phyloP scores from a whole-genome alignment of 2,329 filamentous ascomycete species.

The Fusarium luffae region DNA sequence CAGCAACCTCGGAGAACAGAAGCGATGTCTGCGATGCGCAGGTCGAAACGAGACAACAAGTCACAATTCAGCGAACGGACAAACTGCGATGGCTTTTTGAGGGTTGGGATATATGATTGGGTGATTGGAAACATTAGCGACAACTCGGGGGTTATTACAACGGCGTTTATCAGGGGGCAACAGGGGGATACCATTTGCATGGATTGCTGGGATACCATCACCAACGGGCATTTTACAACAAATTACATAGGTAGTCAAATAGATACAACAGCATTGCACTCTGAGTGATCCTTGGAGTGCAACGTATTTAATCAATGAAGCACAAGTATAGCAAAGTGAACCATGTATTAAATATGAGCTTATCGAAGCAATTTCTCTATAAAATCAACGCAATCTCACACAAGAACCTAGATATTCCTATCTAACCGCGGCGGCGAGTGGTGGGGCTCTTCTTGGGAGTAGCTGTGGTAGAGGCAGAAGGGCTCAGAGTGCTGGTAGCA shows the following conservation, averaged over 20 bases:
- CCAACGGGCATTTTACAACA: background rate
- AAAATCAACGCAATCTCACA: conserved; percentile 27
- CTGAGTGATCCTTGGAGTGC: background rate
- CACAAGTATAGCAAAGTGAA: background rate
- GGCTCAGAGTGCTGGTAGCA: conserved; percentile 32
- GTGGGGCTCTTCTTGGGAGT: conserved; percentile 57
- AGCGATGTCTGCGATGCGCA: conserved; percentile 65
- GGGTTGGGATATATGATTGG: background rate
- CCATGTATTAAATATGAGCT: conserved; percentile 16
- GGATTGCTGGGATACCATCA: conserved; percentile 1
- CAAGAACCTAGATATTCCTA: conserved; percentile 19
- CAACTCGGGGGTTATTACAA: background rate
- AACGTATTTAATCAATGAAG: background rate
- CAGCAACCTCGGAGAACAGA: conserved; percentile 65
- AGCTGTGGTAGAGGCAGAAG: conserved; percentile 40
- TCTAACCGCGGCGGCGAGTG: conserved; percentile 57
- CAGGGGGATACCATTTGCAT: conserved; percentile 30
- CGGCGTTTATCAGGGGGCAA: conserved; percentile 15
- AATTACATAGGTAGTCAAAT: background rate
- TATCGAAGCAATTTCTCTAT: conserved; percentile 33
- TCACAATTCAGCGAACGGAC: conserved; percentile 33
- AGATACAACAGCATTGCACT: background rate
- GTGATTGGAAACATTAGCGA: background rate
- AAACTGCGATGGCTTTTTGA: conserved; percentile 40
- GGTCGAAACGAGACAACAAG: conserved; percentile 48